Evolutionary conservation across 2,329 filamentous ascomycete genomes (phyloP).

Genomic region (Purpureocillium takamizusanense): DNA sequence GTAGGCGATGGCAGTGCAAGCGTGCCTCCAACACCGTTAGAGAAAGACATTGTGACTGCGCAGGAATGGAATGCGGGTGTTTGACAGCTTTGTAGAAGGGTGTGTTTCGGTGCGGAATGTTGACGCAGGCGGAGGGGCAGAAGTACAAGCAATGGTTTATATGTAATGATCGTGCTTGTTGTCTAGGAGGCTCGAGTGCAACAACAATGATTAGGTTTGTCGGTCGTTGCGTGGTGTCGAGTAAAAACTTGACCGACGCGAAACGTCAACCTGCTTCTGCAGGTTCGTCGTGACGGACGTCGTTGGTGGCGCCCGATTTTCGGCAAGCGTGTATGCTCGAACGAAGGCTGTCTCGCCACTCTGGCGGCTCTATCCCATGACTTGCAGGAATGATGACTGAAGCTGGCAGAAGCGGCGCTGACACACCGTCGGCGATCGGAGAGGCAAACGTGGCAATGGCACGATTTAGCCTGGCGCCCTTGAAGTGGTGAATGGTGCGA

Average conservation of each 20-base stretch:
- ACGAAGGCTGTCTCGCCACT: constrained; percentile 3
- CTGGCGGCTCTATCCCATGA: constrained; percentile 5
- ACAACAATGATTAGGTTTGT: too few species aligned
- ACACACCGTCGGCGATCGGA: not conserved
- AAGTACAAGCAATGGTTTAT: constrained; percentile 1
- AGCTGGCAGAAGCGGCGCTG: constrained; percentile 1
- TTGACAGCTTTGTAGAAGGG: constrained; percentile 13
- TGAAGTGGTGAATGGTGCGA: not conserved
- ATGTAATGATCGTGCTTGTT: too few species aligned
- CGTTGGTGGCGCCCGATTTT: too few species aligned
- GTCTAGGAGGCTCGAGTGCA: too few species aligned
- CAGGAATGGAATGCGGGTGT: constrained; percentile 17
- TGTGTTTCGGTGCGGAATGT: constrained; percentile 15
- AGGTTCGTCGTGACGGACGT: too few species aligned
- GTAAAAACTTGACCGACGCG: too few species aligned
- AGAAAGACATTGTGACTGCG: constrained; percentile 44
- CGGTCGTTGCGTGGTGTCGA: too few species aligned
- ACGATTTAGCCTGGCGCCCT: not conserved
- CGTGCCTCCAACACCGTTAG: constrained; percentile 59
- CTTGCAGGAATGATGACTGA: constrained; percentile 2
- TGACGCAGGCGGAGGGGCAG: constrained; percentile 3
- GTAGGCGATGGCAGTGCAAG: constrained; percentile 83
- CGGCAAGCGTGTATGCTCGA: too few species aligned
- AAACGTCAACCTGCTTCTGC: too few species aligned
- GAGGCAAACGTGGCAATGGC: not conserved